phyloP scores from a whole-genome alignment of 306 rosid genomes.

The Castanea mollissima region DNA sequence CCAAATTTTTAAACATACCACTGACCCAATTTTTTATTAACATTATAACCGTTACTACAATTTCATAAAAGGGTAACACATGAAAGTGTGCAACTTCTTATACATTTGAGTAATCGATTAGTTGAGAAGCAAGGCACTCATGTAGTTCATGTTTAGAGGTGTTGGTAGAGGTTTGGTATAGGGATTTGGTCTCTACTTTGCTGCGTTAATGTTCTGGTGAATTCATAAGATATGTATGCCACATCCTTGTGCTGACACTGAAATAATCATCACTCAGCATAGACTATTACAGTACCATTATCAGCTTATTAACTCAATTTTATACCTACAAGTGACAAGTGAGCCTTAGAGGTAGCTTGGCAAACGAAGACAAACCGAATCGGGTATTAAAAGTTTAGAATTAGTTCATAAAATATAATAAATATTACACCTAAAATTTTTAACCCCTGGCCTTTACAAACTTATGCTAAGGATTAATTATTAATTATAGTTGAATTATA shows the following conservation, averaged over 20 bases:
- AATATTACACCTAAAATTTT: too few species aligned
- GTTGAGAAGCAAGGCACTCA: constrained; percentile 65
- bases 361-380: too few species aligned
- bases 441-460: too few species aligned
- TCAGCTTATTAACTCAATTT: neutral
- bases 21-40: neutral
- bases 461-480: too few species aligned
- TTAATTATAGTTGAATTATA: too few species aligned
- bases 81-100: constrained; percentile 20
- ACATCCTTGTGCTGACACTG: too few species aligned
- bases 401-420: too few species aligned
- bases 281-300: neutral
- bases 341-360: neutral
- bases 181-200: neutral
- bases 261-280: neutral
- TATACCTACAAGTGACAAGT: neutral
- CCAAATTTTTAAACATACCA: neutral
- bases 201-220: neutral
- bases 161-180: constrained; percentile 41
- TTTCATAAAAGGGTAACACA: constrained; percentile 24
- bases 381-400: too few species aligned
- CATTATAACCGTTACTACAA: constrained; percentile 11
- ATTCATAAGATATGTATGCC: too few species aligned
- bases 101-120: constrained; percentile 16
- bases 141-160: constrained; percentile 28